A percentile compares a stretch with the other conserved stretches of the same genome.
phyloP scores from a whole-genome alignment of 2,329 filamentous ascomycete genomes.

The Penicillium sp. region DNA sequence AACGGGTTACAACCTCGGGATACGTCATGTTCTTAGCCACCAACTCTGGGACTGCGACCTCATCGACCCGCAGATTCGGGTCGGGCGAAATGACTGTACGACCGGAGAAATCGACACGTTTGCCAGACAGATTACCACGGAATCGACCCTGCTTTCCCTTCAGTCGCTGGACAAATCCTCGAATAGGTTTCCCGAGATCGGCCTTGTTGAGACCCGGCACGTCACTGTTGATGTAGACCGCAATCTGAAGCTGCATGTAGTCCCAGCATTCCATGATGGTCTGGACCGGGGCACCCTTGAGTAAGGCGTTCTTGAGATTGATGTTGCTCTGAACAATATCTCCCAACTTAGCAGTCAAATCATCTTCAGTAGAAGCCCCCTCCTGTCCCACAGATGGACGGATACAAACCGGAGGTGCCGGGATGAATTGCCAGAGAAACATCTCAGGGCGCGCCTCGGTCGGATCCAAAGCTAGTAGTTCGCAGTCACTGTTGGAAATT shows the following conservation, averaged over 20 bases:
- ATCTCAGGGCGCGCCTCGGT: conserved; percentile 85
- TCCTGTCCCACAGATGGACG: conserved; percentile 91
- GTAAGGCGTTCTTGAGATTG: conserved; percentile 73
- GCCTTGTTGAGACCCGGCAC: conserved; percentile 86
- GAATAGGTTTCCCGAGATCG: conserved; percentile 78
- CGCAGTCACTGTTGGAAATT: conserved; percentile 78
- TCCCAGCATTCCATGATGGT: conserved; percentile 99
- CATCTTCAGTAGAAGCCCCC: conserved; percentile 88
- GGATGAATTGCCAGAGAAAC: conserved; percentile 95
- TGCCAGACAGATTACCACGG: conserved; percentile 91
- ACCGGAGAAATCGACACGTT: conserved; percentile 97
- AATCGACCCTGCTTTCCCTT: conserved; percentile 98
- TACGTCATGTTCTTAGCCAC: conserved; percentile 98
- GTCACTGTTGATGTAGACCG: conserved; percentile 97
- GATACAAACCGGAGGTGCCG: conserved; percentile 89
- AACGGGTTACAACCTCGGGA: conserved; percentile 75
- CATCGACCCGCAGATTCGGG: conserved; percentile 85
- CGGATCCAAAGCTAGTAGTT: conserved; percentile 82
- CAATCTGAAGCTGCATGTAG: conserved; percentile 88
- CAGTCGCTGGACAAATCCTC: conserved; percentile 88
- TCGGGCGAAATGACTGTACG: conserved; percentile 97
- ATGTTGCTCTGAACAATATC: conserved; percentile 93
- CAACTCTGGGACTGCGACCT: conserved; percentile 83
- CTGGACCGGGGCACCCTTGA: conserved; percentile 75
- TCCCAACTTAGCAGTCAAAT: conserved; percentile 91